Evolutionary conservation across 768 basidiomycete species (phyloP), one percentile per base, ranked within the genome.

Genomic region (Rhizopogon rudus): DNA sequence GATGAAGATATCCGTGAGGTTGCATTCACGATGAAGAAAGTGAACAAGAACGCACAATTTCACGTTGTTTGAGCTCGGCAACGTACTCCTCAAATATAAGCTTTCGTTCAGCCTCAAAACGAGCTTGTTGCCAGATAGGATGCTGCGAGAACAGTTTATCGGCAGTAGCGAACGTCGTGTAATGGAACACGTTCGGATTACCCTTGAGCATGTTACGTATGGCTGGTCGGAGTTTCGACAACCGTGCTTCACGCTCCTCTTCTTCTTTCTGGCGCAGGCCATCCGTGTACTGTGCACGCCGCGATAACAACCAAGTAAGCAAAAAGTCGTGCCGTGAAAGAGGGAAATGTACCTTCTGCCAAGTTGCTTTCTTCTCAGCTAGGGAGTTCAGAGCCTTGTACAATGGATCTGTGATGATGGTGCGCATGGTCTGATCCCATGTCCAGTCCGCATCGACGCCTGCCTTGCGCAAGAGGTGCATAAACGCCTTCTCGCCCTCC

Each of bases 361-460:
- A 99, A 53, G 87, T 84, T 53, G 85, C 77, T 74, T 97, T 98
- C 75, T 94, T 95, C 74, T 99, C 94, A 14, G 93, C 93, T 46
- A 98, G 79, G 44, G 89, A 93, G 67, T 89, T 90, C 57, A 99
- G 78, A 43, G 93, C 88, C 75, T 93, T 95, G 75, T 98, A 99
- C 60, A 97, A 72, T 43, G 97, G 96, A 76, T 98, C 96, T 63
- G 93, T 98, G 72, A 99, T 96, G 71, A 97, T 93, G 63, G 92
- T 89, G 67, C 95, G 83, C 91, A 98, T 97, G 51, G 94, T 93
- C 74, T 91, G 86, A 70, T 99, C 97, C 97, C 97, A 99, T 37
- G 93, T 93, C 91, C 92, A 98, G 60, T 81, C 86, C 44, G 88
- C 85, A 71, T 93, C 91, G 42, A 98, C 89, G 33, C 91, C 91